phyloP scores from a whole-genome alignment of 305 asterid genomes.

The Stenogyne calaminthoides region DNA sequence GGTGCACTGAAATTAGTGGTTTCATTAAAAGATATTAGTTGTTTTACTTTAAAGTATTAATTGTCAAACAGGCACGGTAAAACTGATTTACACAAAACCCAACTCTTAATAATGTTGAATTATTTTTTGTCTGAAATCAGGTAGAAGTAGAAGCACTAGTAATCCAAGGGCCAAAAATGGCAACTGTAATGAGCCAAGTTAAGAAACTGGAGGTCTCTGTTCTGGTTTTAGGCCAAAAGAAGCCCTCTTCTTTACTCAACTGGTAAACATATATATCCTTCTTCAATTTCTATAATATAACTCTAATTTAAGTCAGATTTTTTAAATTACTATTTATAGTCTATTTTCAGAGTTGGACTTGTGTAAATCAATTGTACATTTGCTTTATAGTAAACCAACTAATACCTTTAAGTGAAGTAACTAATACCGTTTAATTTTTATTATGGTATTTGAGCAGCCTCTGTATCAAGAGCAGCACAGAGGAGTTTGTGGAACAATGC shows the following conservation, averaged over 20 bases:
- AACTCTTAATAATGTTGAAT: not conserved
- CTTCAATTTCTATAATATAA: not conserved
- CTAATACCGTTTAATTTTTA: not conserved
- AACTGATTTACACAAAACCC: too few species aligned
- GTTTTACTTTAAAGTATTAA: too few species aligned
- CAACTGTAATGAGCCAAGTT: slow-evolving; percentile 73
- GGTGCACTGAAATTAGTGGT: too few species aligned
- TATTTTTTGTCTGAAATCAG: slow-evolving; percentile 31
- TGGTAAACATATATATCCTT: slow-evolving; percentile 33
- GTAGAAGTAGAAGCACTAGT: slow-evolving; percentile 88
- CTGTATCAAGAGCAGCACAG: slow-evolving; percentile 53
- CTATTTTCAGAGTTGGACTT: too few species aligned
- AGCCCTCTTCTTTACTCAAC: slow-evolving; percentile 51
- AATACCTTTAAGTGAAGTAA: too few species aligned
- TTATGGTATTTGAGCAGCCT: slow-evolving; percentile 42
- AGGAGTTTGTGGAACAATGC: slow-evolving; percentile 75
- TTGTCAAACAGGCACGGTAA: too few species aligned
- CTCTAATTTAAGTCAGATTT: not conserved
- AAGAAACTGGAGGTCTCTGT: slow-evolving; percentile 88
- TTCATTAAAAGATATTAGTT: too few species aligned
- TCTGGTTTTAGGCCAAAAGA: slow-evolving; percentile 73
- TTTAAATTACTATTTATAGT: too few species aligned
- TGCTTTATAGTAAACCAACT: too few species aligned
- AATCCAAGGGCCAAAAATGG: slow-evolving; percentile 74
- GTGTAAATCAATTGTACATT: too few species aligned